These are phyloP conservation scores for Aspergillus niger DNA, from an alignment of 2,329 filamentous ascomycete species.

Conservation along the genomic window DNA sequence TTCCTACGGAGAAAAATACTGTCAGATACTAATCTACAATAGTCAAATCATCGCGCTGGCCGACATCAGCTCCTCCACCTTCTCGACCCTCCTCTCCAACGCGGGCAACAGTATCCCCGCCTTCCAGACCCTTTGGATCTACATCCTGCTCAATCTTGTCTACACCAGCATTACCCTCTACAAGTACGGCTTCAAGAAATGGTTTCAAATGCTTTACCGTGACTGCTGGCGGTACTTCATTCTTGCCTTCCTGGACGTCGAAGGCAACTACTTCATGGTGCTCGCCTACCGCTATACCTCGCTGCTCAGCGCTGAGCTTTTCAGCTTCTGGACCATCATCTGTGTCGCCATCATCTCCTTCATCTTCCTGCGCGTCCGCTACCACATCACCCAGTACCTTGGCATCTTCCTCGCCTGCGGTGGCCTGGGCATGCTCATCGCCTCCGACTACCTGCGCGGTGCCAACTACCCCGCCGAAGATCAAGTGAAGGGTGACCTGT, in stretches of 20 bases:
- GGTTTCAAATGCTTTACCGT: conserved; percentile 61
- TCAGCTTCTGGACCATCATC: conserved; percentile 98
- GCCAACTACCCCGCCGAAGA: conserved; percentile 64
- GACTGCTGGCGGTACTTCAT: conserved; percentile 95
- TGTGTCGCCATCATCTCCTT: conserved; percentile 86
- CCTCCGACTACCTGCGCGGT: conserved; percentile 78
- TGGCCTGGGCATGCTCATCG: conserved; percentile 83
- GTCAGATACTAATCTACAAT: neutral
- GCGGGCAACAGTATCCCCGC: conserved; percentile 79
- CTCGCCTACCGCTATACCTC: conserved; percentile 90
- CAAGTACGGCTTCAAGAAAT: conserved; percentile 73
- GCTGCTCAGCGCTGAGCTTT: conserved; percentile 84
- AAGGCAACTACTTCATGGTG: conserved; percentile 97
- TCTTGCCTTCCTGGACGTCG: conserved; percentile 86
- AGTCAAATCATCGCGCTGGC: conserved; percentile 9
- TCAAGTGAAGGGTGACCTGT: conserved; percentile 85
- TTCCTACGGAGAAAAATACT: too few relatives aligned
- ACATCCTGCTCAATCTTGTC: conserved; percentile 76
- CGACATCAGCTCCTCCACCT: conserved; percentile 54
- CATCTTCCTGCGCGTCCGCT: conserved; percentile 51
- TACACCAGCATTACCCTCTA: conserved; percentile 79
- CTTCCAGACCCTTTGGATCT: conserved; percentile 95
- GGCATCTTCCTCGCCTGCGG: conserved; percentile 89
- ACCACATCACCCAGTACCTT: conserved; percentile 78
- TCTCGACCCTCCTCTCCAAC: conserved; percentile 71